Evolutionary conservation across 148 eudicot species (phyloP).

Genomic region (Euryodendron excelsum): DNA sequence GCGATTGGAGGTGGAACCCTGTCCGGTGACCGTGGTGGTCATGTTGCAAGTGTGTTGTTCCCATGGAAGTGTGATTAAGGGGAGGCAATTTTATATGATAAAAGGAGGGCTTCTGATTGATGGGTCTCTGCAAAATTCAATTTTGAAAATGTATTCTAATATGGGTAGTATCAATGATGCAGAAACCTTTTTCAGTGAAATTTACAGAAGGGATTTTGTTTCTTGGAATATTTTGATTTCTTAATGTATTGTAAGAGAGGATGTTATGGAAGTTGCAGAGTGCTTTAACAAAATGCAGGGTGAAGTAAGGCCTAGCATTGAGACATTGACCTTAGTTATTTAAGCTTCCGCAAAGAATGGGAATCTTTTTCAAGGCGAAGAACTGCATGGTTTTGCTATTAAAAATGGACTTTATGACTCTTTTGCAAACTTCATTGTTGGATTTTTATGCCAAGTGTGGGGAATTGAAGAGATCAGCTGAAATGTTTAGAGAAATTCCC

Average conservation of each 20-base stretch:
- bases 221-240: conserved; percentile 56
- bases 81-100: conserved; percentile 38
- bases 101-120: conserved; percentile 37
- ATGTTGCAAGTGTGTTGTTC: conserved; percentile 45
- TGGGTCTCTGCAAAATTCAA: conserved; percentile 41
- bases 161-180: conserved; percentile 25
- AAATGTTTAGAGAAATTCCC: conserved; percentile 40
- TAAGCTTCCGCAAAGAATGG: conserved; percentile 39
- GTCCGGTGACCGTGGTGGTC: conserved; percentile 48
- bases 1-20: conserved; percentile 41
- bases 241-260: conserved; percentile 28
- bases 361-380: conserved; percentile 27
- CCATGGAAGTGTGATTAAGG: conserved; percentile 27
- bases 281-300: conserved; percentile 36
- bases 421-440: conserved; percentile 41
- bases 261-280: conserved; percentile 8
- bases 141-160: conserved; percentile 41
- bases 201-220: conserved; percentile 41
- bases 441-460: conserved; percentile 48
- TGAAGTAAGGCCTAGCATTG: conserved; percentile 40
- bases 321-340: conserved; percentile 44
- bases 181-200: conserved; percentile 39
- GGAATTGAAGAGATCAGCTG: conserved; percentile 35
- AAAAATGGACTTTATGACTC: conserved; percentile 47
- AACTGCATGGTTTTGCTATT: conserved; percentile 50